phyloP scores from a whole-genome alignment of 352 stramenopile species.

The Globisporangium cystogenes region DNA sequence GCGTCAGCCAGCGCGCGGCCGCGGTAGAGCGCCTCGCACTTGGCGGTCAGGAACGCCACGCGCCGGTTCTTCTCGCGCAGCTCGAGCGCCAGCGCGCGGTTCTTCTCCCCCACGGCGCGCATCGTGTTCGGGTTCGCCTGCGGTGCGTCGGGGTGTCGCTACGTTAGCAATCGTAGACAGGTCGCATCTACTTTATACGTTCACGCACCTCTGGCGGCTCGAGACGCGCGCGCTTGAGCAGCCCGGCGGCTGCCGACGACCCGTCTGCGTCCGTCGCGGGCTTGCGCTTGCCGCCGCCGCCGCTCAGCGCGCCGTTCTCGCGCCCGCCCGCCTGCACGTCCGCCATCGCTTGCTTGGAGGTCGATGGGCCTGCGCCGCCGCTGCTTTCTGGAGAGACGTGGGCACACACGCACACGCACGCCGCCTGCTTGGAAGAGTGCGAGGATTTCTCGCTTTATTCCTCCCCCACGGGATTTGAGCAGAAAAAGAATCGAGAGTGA shows the following conservation, averaged over 20 bases:
- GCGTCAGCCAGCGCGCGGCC: slow-evolving; percentile 37
- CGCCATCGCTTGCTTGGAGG: slow-evolving; percentile 3
- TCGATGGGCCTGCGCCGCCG: neutral
- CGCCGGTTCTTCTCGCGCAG: slow-evolving; percentile 81
- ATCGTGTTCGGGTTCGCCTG: slow-evolving; percentile 75
- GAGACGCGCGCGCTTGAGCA: slow-evolving; percentile 1
- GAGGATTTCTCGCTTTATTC: too few species aligned
- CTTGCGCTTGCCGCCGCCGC: slow-evolving; percentile 14
- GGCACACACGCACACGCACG: neutral
- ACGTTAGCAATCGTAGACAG: too few species aligned
- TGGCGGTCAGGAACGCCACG: slow-evolving; percentile 54
- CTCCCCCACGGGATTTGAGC: too few species aligned
- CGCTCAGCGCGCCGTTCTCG: slow-evolving; percentile 6
- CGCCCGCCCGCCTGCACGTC: slow-evolving; percentile 6
- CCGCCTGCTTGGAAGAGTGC: neutral
- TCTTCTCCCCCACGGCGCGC: slow-evolving; percentile 65
- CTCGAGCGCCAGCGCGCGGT: slow-evolving; percentile 68
- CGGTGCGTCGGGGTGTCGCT: too few species aligned
- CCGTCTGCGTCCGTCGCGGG: neutral
- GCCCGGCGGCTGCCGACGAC: neutral
- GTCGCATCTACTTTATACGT: too few species aligned
- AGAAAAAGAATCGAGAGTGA: too few species aligned
- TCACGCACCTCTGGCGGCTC: slow-evolving; percentile 26
- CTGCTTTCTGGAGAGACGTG: too few species aligned
- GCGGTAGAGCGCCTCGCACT: slow-evolving; percentile 66